Evolutionary conservation across 1,139 yeast genomes (phyloP).

Genomic region (Taphrina pruni): DNA sequence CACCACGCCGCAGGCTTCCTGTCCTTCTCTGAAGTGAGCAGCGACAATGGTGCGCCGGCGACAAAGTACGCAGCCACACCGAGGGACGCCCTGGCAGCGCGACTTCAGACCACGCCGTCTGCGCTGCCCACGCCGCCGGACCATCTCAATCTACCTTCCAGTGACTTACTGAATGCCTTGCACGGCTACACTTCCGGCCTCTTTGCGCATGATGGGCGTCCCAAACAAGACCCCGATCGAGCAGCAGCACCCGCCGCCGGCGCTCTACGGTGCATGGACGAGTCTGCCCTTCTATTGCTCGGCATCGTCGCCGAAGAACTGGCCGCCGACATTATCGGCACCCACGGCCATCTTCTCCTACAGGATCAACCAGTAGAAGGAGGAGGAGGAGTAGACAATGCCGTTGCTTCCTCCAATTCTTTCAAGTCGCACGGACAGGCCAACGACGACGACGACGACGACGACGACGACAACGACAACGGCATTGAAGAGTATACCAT

Average conservation of each 20-base stretch:
- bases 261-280: conserved; percentile 3
- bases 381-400: too few relatives aligned
- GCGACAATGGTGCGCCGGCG: background rate
- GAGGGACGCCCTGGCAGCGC: conserved; percentile 18
- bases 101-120: conserved; percentile 5
- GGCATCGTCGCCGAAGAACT: conserved; percentile 25
- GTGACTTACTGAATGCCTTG: conserved; percentile 20
- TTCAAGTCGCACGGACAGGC: too few relatives aligned
- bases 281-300: conserved; percentile 14
- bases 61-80: conserved; percentile 17
- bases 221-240: background rate
- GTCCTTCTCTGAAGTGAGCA: background rate
- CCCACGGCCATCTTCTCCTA: conserved; percentile 16
- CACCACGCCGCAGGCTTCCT: conserved; percentile 16
- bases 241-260: too few relatives aligned
- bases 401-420: too few relatives aligned
- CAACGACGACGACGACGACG: too few relatives aligned
- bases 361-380: too few relatives aligned
- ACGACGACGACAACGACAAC: too few relatives aligned
- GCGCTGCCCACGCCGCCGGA: conserved; percentile 4
- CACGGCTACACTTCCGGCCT: conserved; percentile 16
- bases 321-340: conserved; percentile 21
- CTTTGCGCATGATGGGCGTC: background rate
- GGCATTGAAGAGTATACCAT: too few relatives aligned
- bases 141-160: background rate